phyloP scores from a whole-genome alignment of 2,329 filamentous ascomycete species.

The Lachnellula subtilissima region DNA sequence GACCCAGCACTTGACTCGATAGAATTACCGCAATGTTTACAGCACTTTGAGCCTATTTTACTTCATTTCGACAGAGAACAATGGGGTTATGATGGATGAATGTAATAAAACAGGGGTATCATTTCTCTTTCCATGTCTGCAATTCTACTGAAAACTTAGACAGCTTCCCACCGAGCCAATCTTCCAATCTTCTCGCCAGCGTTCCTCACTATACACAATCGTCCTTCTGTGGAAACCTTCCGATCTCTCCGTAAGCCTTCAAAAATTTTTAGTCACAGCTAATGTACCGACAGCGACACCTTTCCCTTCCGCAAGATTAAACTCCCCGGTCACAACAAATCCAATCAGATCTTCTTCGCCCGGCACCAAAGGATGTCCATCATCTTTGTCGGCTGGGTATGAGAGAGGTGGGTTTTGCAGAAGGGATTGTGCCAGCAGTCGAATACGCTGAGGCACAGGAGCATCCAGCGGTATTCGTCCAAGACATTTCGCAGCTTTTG shows the following conservation, averaged over 20 bases:
- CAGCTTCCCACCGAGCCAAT: conserved; percentile 68
- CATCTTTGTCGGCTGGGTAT: conserved; percentile 34
- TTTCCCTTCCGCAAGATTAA: conserved; percentile 70
- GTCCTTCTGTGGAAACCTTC: conserved; percentile 37
- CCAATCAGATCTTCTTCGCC: conserved; percentile 73
- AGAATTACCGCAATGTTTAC: too few relatives aligned
- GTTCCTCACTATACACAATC: conserved; percentile 74
- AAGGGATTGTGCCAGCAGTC: conserved; percentile 45
- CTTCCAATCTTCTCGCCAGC: conserved; percentile 75
- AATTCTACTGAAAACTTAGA: conserved; percentile 3
- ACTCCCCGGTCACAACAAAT: conserved; percentile 84
- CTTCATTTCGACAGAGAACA: too few relatives aligned
- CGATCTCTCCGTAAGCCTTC: conserved; percentile 32
- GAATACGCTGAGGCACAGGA: conserved; percentile 30
- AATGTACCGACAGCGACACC: conserved; percentile 73
- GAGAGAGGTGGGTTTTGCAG: conserved; percentile 38
- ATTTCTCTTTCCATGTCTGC: neutral
- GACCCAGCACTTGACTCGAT: too few relatives aligned
- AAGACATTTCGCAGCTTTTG: conserved; percentile 10
- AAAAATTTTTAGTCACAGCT: conserved; percentile 51
- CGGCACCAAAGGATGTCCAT: conserved; percentile 63
- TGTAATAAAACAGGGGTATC: conserved; percentile 1
- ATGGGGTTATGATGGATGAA: too few relatives aligned
- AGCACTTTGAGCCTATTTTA: too few relatives aligned
- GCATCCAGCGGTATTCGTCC: conserved; percentile 27